Base-by-base conservation (phyloP, 345 rosid species). In the Sonneratia caseolaris region DNA sequence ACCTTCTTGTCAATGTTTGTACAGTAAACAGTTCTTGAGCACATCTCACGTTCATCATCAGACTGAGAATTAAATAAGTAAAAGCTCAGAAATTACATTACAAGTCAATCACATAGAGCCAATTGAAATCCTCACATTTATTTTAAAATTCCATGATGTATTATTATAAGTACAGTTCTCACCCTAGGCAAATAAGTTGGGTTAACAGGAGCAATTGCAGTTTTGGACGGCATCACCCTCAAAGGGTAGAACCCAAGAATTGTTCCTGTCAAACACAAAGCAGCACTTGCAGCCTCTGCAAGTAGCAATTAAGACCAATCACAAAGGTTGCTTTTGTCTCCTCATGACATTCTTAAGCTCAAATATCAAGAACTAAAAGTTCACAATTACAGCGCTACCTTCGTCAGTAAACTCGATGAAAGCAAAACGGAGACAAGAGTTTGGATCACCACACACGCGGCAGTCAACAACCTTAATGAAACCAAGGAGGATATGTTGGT, bases 141-240 rank as follows among this genome's bases (percentile, higher is more conserved):
- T 57, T 57, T 57, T 21, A 57, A 22, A 57, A n/a, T 57, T 22
- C 13, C 2, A 22, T 57, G n/a, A 57, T 22, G 35, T n/a, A 22
- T 0, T n/a, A 22, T 0, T n/a, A 48, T 49, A 4, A 71, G 19
- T 76, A 48, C 37, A 70, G 71, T 68, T 43, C 90, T 80, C 79
- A 92, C 98, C 86, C 90, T 84, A 12, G 99, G 99, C 84, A 96
- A 84, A 73, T 88, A 96, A 42, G 98, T 90, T 15, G 99, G 98
- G 84, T 96, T 96, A 74, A 96, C 98, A 64, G 99, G 99, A 24
- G 99, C 99, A 74, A 96, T 96, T 64, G 99, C 99, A 32, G 99
- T 96, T 86, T 87, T 96, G 66, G 99, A 96, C 77, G 99, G 98
- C 84, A 96, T 86, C 80, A 96, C 99, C 76, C 83, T 88, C 45